Conservation (phyloP, 179 eudicot species). For the Beta macrorhiza region DNA sequence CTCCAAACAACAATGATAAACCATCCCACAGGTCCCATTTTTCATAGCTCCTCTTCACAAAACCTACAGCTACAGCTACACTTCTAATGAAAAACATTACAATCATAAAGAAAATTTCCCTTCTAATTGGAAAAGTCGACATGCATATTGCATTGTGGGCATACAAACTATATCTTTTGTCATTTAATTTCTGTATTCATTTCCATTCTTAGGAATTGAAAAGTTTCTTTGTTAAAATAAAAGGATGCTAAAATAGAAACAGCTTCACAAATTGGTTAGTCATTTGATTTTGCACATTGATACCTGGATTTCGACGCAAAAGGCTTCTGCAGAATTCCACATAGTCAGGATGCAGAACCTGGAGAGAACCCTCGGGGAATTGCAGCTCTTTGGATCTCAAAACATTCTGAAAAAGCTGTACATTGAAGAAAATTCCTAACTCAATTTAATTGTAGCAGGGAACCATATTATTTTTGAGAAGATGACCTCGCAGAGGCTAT, state of each 20-base stretch:
- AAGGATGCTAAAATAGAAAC: background rate
- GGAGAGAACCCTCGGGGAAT: slow-evolving; percentile 50
- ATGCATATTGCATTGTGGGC: background rate
- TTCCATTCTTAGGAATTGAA: too few species aligned
- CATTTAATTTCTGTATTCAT: background rate
- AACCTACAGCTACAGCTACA: background rate
- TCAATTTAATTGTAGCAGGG: background rate
- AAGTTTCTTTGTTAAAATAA: background rate
- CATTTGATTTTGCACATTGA: background rate
- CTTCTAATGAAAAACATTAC: background rate
- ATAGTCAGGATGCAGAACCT: slow-evolving; percentile 42
- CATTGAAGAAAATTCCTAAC: background rate
- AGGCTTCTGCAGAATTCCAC: slow-evolving; percentile 51
- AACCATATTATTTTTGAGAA: background rate
- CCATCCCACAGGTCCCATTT: background rate
- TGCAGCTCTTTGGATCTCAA: slow-evolving; percentile 38
- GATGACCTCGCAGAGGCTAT: background rate
- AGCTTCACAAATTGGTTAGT: slow-evolving; percentile 6
- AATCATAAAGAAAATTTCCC: background rate
- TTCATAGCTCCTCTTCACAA: background rate
- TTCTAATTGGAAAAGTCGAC: background rate
- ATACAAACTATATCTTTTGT: background rate
- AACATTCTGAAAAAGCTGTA: slow-evolving; percentile 56
- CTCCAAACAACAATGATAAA: background rate
- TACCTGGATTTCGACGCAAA: slow-evolving; percentile 54